Conservation (phyloP, 1,284 basidiomycete genomes). For the Ganoderma meredithae region DNA sequence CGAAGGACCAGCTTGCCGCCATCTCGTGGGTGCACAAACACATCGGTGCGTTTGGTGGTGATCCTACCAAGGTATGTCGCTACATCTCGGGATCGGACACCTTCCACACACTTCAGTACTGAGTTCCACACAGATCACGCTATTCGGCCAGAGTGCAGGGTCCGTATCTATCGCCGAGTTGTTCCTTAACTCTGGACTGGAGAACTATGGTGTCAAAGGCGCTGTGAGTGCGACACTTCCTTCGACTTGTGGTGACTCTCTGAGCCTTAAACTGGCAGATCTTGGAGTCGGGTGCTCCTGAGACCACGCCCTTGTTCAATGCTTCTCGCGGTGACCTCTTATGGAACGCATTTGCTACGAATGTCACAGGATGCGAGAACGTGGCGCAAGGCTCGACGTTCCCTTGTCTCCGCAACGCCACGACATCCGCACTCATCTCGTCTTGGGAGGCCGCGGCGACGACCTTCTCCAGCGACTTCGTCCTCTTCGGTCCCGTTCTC, state of each 20-base stretch:
- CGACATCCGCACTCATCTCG: neutral
- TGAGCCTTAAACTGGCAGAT: slow-evolving; percentile 13
- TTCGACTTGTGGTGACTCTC: neutral
- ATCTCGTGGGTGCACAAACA: slow-evolving; percentile 57
- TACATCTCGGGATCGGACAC: neutral
- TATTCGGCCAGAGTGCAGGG: slow-evolving; percentile 64
- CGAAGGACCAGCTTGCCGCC: slow-evolving; percentile 53
- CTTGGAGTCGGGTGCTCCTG: slow-evolving; percentile 26
- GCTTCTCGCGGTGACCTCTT: slow-evolving; percentile 17
- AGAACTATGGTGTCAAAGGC: slow-evolving; percentile 47
- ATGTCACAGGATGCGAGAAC: slow-evolving; percentile 9
- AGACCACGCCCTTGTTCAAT: slow-evolving; percentile 21
- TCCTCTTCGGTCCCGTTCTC: slow-evolving; percentile 27
- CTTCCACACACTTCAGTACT: slow-evolving; percentile 30
- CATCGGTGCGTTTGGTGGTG: slow-evolving; percentile 56
- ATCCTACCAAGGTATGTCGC: slow-evolving; percentile 49
- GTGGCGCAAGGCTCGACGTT: slow-evolving; percentile 3
- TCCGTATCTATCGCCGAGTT: slow-evolving; percentile 52
- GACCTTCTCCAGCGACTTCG: neutral
- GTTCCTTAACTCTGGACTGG: slow-evolving; percentile 51
- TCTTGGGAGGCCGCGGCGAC: neutral
- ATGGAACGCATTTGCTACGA: slow-evolving; percentile 10
- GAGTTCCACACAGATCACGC: slow-evolving; percentile 48
- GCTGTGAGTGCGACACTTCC: slow-evolving; percentile 43
- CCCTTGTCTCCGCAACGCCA: slow-evolving; percentile 15